Base-by-base conservation (phyloP, 2,329 filamentous ascomycete genomes). In the Lachnellula cervina region DNA sequence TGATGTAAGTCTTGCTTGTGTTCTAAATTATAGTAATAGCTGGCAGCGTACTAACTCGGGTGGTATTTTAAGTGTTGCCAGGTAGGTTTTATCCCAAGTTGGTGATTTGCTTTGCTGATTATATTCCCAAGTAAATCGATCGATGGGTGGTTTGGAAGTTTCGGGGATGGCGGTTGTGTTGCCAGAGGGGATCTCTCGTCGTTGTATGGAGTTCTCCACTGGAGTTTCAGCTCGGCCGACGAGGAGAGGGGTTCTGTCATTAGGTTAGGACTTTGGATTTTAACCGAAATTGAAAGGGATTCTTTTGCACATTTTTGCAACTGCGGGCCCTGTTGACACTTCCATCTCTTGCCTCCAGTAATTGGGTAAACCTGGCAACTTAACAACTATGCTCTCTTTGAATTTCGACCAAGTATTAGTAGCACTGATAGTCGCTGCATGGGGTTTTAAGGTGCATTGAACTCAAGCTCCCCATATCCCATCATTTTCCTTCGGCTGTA, bases 141-240 rank as follows among this genome's bases (percentile, higher is more conserved):
- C n/a, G 28, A 52, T 47, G 14, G 19, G 19, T n/a, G 32, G n/a
- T 47, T 19, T 5, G 19, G 19, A 19, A 17, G 9, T 9, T 35
- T 25, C 21, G 40, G 42, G 37, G 37, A 34, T 38, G 21, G 21
- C 21, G 2, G 21, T 14, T 47, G 21, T 23, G 23, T 37, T 46
- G 40, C 11, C 16, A 38, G 28, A 47, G 48, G 53, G 28, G 42
- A 25, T 21, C 47, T 55, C 48, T 47, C 21, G 53, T 51, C 53
- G 53, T 42, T 55, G 53, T 47, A 55, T 51, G 53, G 53, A 55
- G 53, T 55, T 55, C 53, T 55, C 48, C 28, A 25, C 32, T 43
- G 43, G 53, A 51, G 48, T 55, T 51, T 55, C 2, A 55, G 48
- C 53, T 51, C 48, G 43, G 53, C 48, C 53, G 48, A 51, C 48